Percentiles rank a stretch among this genome's conserved stretches.
phyloP scores from a whole-genome alignment of 345 rosid genomes.

The Populus euphratica region DNA sequence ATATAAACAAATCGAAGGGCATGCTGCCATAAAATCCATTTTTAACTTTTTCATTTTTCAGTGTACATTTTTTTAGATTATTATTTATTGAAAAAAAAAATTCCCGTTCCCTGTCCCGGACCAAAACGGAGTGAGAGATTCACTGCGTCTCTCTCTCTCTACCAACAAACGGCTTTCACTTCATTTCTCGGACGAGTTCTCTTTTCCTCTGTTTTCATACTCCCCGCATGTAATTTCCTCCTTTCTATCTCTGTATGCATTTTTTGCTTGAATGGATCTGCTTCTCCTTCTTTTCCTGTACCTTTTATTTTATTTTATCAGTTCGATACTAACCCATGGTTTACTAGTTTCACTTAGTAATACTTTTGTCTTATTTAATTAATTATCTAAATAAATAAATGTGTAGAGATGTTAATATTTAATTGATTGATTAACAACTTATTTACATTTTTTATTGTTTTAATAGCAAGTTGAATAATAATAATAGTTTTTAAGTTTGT shows the following conservation, averaged over 20 bases:
- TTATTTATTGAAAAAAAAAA: not conserved
- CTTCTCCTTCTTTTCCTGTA: not conserved
- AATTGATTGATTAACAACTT: too few species aligned
- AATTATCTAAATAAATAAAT: too few species aligned
- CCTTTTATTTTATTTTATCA: not conserved
- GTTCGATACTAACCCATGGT: not conserved
- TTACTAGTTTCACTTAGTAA: too few species aligned
- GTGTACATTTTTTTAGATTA: not conserved
- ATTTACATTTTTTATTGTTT: too few species aligned
- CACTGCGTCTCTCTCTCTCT: not conserved
- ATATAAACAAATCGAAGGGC: not conserved
- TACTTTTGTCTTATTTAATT: not conserved
- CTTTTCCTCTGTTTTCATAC: conserved; percentile 15
- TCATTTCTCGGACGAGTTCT: conserved; percentile 11
- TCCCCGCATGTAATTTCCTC: conserved; percentile 3
- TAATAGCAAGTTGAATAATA: too few species aligned
- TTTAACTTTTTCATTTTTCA: not conserved
- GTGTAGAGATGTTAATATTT: too few species aligned
- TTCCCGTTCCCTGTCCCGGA: not conserved
- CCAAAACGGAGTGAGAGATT: not conserved
- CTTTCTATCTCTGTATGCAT: not conserved
- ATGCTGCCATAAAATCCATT: not conserved
- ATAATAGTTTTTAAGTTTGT: too few species aligned
- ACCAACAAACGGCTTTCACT: not conserved
- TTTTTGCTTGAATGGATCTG: not conserved